These are phyloP conservation scores for Brassica cretica DNA, from an alignment of 345 rosid species.

Conservation along the genomic window DNA sequence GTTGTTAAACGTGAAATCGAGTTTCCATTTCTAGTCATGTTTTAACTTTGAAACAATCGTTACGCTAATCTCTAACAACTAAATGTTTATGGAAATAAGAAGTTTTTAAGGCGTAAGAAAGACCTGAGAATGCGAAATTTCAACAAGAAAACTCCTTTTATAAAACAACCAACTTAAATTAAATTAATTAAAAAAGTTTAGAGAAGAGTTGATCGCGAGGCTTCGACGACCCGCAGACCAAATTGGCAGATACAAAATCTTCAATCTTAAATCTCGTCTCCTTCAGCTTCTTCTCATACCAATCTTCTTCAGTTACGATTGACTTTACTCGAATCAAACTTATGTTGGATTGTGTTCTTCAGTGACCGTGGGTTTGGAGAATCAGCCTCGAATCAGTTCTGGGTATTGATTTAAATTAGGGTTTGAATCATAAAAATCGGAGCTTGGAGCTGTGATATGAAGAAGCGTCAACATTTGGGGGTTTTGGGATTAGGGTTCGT, in stretches of 20 bases:
- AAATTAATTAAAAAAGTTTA: not conserved
- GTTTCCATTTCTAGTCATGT: not conserved
- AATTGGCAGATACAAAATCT: conserved; percentile 7
- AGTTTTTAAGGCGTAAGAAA: conserved; percentile 32
- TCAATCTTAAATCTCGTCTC: not conserved
- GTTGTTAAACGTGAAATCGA: conserved; percentile 1
- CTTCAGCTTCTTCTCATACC: not conserved
- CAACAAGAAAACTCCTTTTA: conserved; percentile 12
- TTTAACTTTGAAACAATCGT: not conserved
- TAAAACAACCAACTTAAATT: not conserved
- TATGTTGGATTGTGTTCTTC: conserved; percentile 35
- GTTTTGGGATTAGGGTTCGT: conserved; percentile 50
- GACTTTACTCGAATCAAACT: conserved; percentile 55
- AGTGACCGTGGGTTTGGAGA: conserved; percentile 29
- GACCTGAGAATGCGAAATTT: conserved; percentile 28
- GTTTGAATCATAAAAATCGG: conserved; percentile 12
- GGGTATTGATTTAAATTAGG: not conserved
- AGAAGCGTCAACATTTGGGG: conserved; percentile 39
- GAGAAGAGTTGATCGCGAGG: conserved; percentile 33
- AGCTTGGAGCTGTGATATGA: conserved; percentile 40
- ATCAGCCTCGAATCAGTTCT: conserved; percentile 20
- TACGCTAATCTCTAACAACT: not conserved
- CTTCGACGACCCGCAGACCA: conserved; percentile 34
- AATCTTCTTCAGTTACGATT: conserved; percentile 32
- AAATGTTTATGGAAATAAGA: conserved; percentile 13